Conservation (phyloP, 2,329 filamentous ascomycete genomes). For the Myrmaecium sp. region DNA sequence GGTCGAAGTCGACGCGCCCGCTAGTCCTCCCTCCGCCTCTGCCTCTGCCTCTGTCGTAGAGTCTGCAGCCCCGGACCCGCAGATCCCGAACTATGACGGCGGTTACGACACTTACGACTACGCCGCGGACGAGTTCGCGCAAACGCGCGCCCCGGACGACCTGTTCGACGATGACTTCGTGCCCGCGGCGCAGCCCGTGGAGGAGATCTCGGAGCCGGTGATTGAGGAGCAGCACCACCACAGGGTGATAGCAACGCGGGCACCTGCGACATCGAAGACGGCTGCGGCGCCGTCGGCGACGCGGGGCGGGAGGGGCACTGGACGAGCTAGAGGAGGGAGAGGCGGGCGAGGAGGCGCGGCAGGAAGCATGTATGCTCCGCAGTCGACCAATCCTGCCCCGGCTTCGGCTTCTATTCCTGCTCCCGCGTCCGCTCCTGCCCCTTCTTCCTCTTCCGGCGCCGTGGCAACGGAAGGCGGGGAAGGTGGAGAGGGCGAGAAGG, state of each 20-base stretch:
- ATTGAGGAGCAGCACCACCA: background rate
- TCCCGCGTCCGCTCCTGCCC: conserved; percentile 3
- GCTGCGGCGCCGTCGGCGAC: background rate
- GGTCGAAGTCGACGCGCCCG: too few relatives aligned
- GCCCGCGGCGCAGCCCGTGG: conserved; percentile 25
- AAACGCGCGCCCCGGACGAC: conserved; percentile 32
- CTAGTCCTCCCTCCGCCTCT: background rate
- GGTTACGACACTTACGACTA: conserved; percentile 16
- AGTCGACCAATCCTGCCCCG: background rate
- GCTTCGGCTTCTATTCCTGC: background rate
- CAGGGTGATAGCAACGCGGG: too few relatives aligned
- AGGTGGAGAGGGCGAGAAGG: conserved; percentile 5
- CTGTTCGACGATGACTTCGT: conserved; percentile 35
- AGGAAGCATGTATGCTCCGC: conserved; percentile 3
- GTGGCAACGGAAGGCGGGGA: conserved; percentile 7
- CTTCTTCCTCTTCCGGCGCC: conserved; percentile 5
- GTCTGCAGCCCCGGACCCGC: too few relatives aligned
- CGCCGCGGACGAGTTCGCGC: conserved; percentile 28
- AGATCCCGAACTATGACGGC: too few relatives aligned
- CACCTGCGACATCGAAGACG: background rate
- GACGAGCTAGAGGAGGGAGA: conserved; percentile 5
- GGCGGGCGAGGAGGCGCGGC: conserved; percentile 5
- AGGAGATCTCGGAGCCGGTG: conserved; percentile 10
- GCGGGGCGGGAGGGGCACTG: conserved; percentile 1
- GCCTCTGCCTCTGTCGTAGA: background rate